Evolutionary conservation across 129 eudicot species (phyloP).

Genomic region (Flaveria robusta): DNA sequence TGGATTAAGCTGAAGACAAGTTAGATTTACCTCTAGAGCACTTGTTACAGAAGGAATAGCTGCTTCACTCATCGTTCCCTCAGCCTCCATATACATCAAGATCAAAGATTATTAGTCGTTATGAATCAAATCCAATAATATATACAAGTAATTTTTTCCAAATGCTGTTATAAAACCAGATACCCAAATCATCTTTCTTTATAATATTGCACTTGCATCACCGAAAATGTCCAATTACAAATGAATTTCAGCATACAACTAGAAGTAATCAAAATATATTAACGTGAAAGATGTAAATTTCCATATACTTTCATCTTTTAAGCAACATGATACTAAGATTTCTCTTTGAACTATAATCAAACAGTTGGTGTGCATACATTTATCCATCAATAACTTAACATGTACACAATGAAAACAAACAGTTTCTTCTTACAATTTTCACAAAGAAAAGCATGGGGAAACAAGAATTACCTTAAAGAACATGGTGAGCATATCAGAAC

Average conservation of each 20-base stretch:
- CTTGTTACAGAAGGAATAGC: constrained; percentile 62
- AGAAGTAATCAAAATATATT: not conserved
- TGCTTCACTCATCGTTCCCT: constrained; percentile 76
- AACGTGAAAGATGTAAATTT: not conserved
- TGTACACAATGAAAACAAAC: not conserved
- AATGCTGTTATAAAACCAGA: not conserved
- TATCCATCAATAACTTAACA: not conserved
- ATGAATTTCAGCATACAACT: not conserved
- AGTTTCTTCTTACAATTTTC: too few species aligned
- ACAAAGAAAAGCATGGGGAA: not conserved
- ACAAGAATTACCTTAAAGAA: constrained; percentile 54
- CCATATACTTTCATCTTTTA: too few species aligned
- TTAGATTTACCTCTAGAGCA: constrained; percentile 68
- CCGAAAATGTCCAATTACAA: not conserved
- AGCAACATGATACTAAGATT: not conserved
- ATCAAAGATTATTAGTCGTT: constrained; percentile 26
- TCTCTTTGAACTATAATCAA: not conserved
- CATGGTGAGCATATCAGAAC: constrained; percentile 86
- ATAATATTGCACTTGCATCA: not conserved
- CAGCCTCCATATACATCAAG: constrained; percentile 59
- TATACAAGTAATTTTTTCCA: not conserved
- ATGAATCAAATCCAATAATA: constrained; percentile 10
- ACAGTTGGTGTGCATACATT: constrained; percentile 28
- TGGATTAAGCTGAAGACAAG: not conserved
- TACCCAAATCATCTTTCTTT: constrained; percentile 7